Evolutionary conservation across 345 rosid genomes (phyloP), one percentile per base, ranked within the genome.

Genomic region (Crucihimalaya himalaica): DNA sequence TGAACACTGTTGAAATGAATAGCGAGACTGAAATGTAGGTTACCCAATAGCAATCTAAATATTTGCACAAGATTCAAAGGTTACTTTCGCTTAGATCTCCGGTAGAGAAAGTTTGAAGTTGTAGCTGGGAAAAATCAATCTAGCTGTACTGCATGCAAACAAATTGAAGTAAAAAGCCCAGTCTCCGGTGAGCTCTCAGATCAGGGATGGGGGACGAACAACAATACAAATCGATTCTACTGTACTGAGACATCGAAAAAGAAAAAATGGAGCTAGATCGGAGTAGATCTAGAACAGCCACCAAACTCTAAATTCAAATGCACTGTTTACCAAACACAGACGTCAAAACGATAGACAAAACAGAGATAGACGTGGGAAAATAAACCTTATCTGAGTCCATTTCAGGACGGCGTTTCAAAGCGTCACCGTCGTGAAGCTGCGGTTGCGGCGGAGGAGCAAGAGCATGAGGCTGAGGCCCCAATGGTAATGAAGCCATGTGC

Each of bases 401-500:
- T 16, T 81, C 77, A 35, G 81, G 15, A 47, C 86, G 83, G 76
- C 81, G 79, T 73, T 73, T 80, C 66, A 57, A 47, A 12, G 78
- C 70, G 53, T 81, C 85, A 16, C 62, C 81, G 64, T 71, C 71
- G 46, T 71, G 63, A 50, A 19, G 37, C 19, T 67, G 80, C 11
- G 53, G 79, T 25, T 52, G 65, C 15, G 23, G 23, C 4, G 51
- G 51, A 1, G 42, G 83, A 55, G 74, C 78, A 47, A 59, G 75
- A 70, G 59, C 74, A 52, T 76, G 84, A 21, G 74, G 83, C 53
- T 74, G 78, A 72, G 79, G 78, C 78, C 80, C 83, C 79, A 62
- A 61, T 39, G 82, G 83, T 64, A 80, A 54, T 2, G 87, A 77
- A 52, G 89, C 82, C 89, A 86, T 84, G 83, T 82, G 87, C 78